A percentile compares a stretch with the other conserved stretches of the same genome.
Evolutionary conservation across 306 rosid species (phyloP).

Genomic region (Inga leiocalycina): DNA sequence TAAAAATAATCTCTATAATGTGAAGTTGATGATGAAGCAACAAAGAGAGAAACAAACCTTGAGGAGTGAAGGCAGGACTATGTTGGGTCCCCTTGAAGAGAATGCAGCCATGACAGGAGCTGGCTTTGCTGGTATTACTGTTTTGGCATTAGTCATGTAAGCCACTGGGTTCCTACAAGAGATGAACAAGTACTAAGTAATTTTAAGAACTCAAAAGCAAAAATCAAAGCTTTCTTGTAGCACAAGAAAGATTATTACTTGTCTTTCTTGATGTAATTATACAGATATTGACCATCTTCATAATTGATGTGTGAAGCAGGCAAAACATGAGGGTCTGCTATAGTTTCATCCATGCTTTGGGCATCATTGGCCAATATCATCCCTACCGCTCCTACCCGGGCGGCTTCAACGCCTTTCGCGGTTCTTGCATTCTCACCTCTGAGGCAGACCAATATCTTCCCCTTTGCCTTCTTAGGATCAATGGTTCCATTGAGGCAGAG

Average conservation of each 20-base stretch:
- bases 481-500: conserved; percentile 44
- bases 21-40: background rate
- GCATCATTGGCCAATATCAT: conserved; percentile 58
- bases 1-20: background rate
- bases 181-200: background rate
- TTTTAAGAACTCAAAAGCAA: background rate
- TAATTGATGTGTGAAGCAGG: conserved; percentile 54
- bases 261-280: conserved; percentile 47
- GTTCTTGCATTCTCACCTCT: conserved; percentile 35
- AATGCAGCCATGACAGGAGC: conserved; percentile 65
- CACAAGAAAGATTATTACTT: conserved; percentile 41
- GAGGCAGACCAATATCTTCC: conserved; percentile 64
- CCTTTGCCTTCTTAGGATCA: conserved; percentile 57
- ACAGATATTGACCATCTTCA: conserved; percentile 41
- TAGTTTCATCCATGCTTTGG: background rate
- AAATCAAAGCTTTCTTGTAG: background rate
- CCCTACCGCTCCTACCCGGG: conserved; percentile 60
- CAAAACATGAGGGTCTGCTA: conserved; percentile 52
- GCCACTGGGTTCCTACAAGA: conserved; percentile 56
- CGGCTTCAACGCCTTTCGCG: conserved; percentile 41
- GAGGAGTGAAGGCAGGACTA: conserved; percentile 45
- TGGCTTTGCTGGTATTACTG: conserved; percentile 43
- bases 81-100: conserved; percentile 79
- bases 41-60: conserved; percentile 46
- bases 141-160: conserved; percentile 41